phyloP scores from a whole-genome alignment of 139 green algal genomes.

The Chlorella sp. region DNA sequence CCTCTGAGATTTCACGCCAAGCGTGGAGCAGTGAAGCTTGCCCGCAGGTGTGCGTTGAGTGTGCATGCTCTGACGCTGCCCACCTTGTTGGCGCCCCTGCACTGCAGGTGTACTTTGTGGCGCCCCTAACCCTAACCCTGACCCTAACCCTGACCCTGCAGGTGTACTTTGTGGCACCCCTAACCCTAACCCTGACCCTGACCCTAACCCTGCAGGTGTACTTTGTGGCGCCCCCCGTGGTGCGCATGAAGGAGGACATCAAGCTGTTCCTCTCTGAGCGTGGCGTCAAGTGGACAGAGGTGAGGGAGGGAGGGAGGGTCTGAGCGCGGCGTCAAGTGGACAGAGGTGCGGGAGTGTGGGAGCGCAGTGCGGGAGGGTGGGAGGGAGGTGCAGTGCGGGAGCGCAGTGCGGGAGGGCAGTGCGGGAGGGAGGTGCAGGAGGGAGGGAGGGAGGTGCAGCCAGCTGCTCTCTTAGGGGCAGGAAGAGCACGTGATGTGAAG shows the following conservation, averaged over 20 bases:
- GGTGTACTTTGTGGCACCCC: slow-evolving; percentile 84
- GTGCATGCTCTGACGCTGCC: no score
- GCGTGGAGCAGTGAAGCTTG: no score
- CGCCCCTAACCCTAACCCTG: slow-evolving; percentile 32
- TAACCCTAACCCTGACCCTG: not conserved
- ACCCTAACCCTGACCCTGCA: not conserved
- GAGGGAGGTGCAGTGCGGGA: no score
- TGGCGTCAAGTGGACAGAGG: slow-evolving; percentile 83
- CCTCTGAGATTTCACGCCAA: no score
- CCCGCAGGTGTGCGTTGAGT: no score
- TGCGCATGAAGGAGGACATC: slow-evolving; percentile 96
- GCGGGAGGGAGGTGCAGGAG: no score
- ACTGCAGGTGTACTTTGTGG: slow-evolving; percentile 77
- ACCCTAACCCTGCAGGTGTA: slow-evolving; percentile 52
- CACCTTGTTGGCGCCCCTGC: not conserved
- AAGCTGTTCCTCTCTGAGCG: slow-evolving; percentile 45
- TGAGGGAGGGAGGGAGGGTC: no score
- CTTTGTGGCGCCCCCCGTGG: slow-evolving; percentile 92
- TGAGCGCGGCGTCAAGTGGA: slow-evolving; percentile 62
- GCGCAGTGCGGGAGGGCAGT: no score
- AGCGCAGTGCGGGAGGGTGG: no score
- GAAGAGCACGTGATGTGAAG: no score
- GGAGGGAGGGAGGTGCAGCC: no score
- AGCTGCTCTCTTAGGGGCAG: no score
- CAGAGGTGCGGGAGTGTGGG: slow-evolving; percentile 82